phyloP scores from a whole-genome alignment of 192 early-diverging fungal genomes.

The Coemansia brasiliensis region DNA sequence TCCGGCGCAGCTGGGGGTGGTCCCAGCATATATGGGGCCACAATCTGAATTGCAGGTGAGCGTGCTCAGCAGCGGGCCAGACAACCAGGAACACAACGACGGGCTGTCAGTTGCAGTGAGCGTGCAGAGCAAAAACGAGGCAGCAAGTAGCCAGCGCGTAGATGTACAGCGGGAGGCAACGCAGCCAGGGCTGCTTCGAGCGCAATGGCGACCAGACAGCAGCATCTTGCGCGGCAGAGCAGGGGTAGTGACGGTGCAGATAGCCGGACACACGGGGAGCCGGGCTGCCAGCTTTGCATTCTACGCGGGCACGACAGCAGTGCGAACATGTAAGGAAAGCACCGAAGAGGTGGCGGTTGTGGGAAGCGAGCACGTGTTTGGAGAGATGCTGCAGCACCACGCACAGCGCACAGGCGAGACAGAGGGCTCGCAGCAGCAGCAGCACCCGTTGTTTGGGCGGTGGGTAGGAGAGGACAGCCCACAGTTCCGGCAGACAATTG shows the following conservation, averaged over 20 bases:
- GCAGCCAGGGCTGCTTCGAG: not conserved
- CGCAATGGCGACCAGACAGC: not conserved
- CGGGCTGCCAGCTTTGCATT: not conserved
- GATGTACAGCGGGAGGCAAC: not conserved
- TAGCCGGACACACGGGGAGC: not conserved
- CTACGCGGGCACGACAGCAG: not conserved
- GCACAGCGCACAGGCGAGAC: constrained; percentile 2
- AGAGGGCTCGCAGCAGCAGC: constrained; percentile 5
- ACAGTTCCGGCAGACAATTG: constrained; percentile 35
- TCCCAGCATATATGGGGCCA: constrained; percentile 21
- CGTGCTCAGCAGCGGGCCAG: not conserved
- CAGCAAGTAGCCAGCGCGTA: not conserved
- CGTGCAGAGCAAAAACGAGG: not conserved
- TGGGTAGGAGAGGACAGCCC: constrained; percentile 52
- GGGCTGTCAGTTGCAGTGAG: not conserved
- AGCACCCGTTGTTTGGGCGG: constrained; percentile 43
- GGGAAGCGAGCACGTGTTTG: constrained; percentile 28
- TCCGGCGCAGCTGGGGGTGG: constrained; percentile 17
- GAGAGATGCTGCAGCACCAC: constrained; percentile 27
- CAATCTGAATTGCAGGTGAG: not conserved
- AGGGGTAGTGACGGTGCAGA: constrained; percentile 1
- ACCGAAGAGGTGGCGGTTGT: not conserved
- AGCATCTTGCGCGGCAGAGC: not conserved
- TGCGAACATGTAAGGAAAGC: not conserved
- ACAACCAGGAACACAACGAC: not conserved